Percentiles rank a stretch among this genome's conserved stretches.
These are phyloP conservation scores for Boletus reticuloceps DNA, from an alignment of 768 basidiomycete genomes.

Conservation along the genomic window DNA sequence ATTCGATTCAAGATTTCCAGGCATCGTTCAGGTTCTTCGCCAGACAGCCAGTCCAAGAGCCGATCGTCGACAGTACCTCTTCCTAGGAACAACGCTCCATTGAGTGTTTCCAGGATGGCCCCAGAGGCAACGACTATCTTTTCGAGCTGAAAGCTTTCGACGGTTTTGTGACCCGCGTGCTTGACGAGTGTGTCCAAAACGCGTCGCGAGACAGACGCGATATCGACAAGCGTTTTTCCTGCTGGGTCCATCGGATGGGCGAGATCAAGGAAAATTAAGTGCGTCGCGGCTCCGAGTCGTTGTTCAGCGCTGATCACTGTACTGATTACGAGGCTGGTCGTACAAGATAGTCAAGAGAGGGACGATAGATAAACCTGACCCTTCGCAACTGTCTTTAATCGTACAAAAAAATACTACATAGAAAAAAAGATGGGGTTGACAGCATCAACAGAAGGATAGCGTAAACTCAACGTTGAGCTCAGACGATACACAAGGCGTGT, in stretches of 20 bases:
- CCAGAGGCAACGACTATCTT: conserved; percentile 3
- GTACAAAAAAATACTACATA: too few species aligned
- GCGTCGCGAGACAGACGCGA: conserved; percentile 3
- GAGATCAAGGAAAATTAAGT: too few species aligned
- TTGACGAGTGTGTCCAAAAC: background rate
- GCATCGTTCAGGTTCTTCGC: conserved; percentile 1
- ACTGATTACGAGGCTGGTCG: too few species aligned
- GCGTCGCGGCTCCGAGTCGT: too few species aligned
- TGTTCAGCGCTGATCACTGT: too few species aligned
- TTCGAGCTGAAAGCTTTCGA: background rate
- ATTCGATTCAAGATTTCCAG: conserved; percentile 7
- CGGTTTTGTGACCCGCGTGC: background rate
- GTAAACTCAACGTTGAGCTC: too few species aligned
- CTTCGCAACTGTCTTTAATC: too few species aligned
- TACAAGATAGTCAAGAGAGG: too few species aligned
- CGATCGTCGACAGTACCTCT: background rate
- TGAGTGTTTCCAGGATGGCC: conserved; percentile 3
- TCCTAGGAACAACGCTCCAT: background rate
- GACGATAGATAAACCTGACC: too few species aligned
- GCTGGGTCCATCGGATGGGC: background rate
- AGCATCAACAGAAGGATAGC: too few species aligned
- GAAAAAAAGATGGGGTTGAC: too few species aligned
- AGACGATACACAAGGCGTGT: too few species aligned
- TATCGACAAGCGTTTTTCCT: background rate
- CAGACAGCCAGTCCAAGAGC: conserved; percentile 5